Conservation (phyloP, 2,329 filamentous ascomycete species). For the Aspergillus vadensis region DNA sequence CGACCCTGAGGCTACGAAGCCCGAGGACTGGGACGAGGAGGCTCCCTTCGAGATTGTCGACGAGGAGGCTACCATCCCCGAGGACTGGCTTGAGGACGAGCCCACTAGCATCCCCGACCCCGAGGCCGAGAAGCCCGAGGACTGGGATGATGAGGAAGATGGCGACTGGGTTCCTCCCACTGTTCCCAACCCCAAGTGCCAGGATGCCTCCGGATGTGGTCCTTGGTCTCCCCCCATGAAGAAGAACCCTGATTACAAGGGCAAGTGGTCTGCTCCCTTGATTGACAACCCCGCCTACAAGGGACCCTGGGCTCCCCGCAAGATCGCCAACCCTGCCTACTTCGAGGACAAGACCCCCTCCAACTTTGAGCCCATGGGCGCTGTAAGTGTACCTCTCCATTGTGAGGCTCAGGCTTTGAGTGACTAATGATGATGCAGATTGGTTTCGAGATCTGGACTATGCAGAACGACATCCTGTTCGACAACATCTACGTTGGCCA, state of each 20-base stretch:
- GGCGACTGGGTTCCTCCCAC: slow-evolving; percentile 93
- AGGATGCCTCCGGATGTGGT: slow-evolving; percentile 89
- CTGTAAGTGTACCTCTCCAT: slow-evolving; percentile 62
- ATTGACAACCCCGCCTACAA: slow-evolving; percentile 99
- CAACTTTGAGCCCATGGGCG: slow-evolving; percentile 97
- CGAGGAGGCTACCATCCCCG: slow-evolving; percentile 85
- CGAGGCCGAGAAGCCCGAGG: slow-evolving; percentile 94
- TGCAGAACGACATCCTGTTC: slow-evolving; percentile 98
- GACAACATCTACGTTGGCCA: slow-evolving; percentile 99
- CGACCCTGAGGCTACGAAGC: slow-evolving; percentile 92
- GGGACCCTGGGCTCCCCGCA: slow-evolving; percentile 88
- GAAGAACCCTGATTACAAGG: slow-evolving; percentile 97
- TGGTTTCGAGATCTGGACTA: slow-evolving; percentile 99
- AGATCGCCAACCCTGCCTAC: slow-evolving; percentile 95
- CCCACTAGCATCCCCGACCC: slow-evolving; percentile 81
- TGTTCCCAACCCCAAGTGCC: slow-evolving; percentile 93
- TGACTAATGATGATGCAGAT: slow-evolving; percentile 58
- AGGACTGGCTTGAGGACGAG: slow-evolving; percentile 95
- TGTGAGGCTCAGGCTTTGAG: background rate
- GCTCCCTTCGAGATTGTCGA: slow-evolving; percentile 96
- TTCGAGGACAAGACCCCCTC: slow-evolving; percentile 96
- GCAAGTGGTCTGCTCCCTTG: slow-evolving; percentile 91
- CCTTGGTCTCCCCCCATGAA: slow-evolving; percentile 89
- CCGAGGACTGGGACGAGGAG: slow-evolving; percentile 98
- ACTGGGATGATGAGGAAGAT: slow-evolving; percentile 99